Percentiles rank a stretch among this genome's conserved stretches.
phyloP scores from a whole-genome alignment of 345 rosid species.

The Excoecaria agallocha region DNA sequence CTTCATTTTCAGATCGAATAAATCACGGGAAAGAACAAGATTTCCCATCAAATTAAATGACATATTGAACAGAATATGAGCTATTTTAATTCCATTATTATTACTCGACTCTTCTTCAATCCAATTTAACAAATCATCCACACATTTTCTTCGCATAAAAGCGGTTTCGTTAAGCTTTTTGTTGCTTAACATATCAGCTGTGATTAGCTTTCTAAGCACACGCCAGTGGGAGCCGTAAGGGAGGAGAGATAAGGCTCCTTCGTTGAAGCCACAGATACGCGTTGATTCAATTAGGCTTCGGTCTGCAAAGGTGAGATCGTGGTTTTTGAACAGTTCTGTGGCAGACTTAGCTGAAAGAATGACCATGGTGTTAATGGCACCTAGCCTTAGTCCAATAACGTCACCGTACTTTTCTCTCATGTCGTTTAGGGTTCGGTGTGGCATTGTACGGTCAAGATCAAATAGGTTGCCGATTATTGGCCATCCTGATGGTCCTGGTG shows the following conservation, averaged over 20 bases:
- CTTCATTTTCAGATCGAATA: conserved; percentile 36
- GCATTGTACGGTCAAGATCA: background rate
- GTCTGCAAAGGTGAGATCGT: conserved; percentile 48
- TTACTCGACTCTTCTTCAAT: conserved; percentile 32
- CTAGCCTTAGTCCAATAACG: conserved; percentile 45
- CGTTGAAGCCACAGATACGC: conserved; percentile 25
- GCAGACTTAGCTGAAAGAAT: conserved; percentile 46
- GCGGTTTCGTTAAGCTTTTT: conserved; percentile 43
- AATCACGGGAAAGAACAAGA: conserved; percentile 47
- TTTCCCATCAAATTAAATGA: conserved; percentile 52
- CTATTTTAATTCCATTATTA: conserved; percentile 30
- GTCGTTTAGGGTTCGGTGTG: conserved; percentile 38
- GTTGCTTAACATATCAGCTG: conserved; percentile 43
- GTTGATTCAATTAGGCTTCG: conserved; percentile 16
- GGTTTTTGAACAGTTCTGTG: conserved; percentile 53
- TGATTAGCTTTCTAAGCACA: conserved; percentile 38
- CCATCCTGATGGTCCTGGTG: conserved; percentile 5
- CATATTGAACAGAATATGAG: conserved; percentile 38
- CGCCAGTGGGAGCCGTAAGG: conserved; percentile 59
- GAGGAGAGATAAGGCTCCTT: conserved; percentile 47
- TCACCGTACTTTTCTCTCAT: conserved; percentile 39
- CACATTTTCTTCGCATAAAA: conserved; percentile 38
- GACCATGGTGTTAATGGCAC: conserved; percentile 45
- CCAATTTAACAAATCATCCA: conserved; percentile 46
- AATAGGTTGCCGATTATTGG: conserved; percentile 6